Evolutionary conservation across 2,329 filamentous ascomycete genomes (phyloP).

Genomic region (Gremmenia infestans): DNA sequence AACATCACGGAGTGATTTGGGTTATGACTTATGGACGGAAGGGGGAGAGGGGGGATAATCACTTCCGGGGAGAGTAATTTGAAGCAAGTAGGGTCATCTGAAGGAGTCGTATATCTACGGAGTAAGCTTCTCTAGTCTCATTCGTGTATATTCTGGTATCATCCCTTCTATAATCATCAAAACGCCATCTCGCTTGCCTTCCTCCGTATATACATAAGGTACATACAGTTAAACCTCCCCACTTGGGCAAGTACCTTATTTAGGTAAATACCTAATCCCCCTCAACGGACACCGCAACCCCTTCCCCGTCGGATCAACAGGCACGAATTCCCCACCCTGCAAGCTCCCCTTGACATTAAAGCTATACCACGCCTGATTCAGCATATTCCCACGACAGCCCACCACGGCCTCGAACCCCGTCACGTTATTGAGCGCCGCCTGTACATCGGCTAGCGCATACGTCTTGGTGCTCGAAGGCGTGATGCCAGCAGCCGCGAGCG

Average conservation of each 20-base stretch:
- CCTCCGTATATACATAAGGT: background rate
- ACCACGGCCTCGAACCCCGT: slow-evolving; percentile 43
- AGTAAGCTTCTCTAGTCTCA: too few relatives aligned
- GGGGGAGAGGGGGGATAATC: too few relatives aligned
- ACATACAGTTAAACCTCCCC: too few relatives aligned
- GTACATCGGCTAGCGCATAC: slow-evolving; percentile 39
- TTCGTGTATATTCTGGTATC: too few relatives aligned
- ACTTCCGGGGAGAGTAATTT: too few relatives aligned
- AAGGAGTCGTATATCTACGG: too few relatives aligned
- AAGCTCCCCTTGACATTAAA: slow-evolving; percentile 8
- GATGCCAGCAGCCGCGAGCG: slow-evolving; percentile 46
- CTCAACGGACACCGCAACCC: slow-evolving; percentile 2
- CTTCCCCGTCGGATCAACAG: slow-evolving; percentile 6
- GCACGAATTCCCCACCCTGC: slow-evolving; percentile 7
- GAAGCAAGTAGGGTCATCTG: too few relatives aligned
- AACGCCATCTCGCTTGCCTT: too few relatives aligned
- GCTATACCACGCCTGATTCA: slow-evolving; percentile 47
- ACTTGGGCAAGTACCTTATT: background rate
- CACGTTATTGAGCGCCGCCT: slow-evolving; percentile 37
- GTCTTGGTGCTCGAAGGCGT: slow-evolving; percentile 38
- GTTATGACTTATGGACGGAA: too few relatives aligned
- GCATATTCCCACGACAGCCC: slow-evolving; percentile 38
- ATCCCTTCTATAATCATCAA: too few relatives aligned
- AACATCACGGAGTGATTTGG: too few relatives aligned
- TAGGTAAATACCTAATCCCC: slow-evolving; percentile 3